Percentiles rank a stretch among this genome's conserved stretches.
Conservation (phyloP, 306 rosid genomes). For the Prosopis cineraria region DNA sequence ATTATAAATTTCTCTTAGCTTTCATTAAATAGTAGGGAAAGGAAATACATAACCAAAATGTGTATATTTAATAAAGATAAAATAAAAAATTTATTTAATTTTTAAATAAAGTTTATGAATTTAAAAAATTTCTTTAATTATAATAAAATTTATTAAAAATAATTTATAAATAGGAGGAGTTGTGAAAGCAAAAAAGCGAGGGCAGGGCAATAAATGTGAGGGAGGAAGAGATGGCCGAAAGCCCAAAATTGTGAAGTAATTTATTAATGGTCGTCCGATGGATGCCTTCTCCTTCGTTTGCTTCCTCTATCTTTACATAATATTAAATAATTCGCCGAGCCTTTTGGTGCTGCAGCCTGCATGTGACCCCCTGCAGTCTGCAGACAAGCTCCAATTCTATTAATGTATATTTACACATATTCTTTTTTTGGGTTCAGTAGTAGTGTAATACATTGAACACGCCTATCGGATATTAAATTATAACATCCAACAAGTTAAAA, state of each 20-base stretch:
- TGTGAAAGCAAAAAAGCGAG: slow-evolving; percentile 3
- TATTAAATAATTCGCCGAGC: neutral
- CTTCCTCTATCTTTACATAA: neutral
- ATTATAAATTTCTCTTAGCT: no score
- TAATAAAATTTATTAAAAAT: no score
- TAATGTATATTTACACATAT: neutral
- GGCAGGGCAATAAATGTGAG: slow-evolving; percentile 15
- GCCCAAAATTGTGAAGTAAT: neutral
- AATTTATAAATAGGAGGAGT: no score
- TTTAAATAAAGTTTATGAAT: no score
- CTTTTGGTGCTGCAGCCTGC: neutral
- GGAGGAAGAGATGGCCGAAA: neutral
- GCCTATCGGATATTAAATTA: neutral
- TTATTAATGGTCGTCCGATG: neutral
- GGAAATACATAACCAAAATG: no score
- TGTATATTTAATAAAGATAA: no score
- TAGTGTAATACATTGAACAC: no score
- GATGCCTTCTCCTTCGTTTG: neutral
- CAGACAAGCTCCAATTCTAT: neutral
- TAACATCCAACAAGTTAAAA: no score
- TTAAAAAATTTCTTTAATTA: no score
- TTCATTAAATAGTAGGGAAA: no score
- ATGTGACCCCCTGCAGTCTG: neutral
- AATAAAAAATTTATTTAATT: no score
- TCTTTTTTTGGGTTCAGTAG: no score